These are phyloP conservation scores for Carnegiea gigantea DNA, from an alignment of 179 eudicot genomes.

Conservation along the genomic window DNA sequence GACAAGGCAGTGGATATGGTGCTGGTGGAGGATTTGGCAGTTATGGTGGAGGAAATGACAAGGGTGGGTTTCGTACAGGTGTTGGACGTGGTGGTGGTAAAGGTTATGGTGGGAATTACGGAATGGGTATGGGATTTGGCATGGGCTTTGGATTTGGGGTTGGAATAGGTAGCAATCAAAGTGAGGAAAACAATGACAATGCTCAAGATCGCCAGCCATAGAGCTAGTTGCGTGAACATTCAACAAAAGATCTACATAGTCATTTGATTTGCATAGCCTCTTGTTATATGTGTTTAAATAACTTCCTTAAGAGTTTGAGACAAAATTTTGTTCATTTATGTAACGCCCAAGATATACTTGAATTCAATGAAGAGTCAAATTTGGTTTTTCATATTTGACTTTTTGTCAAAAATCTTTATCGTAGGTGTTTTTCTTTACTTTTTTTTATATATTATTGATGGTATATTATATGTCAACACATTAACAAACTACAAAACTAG, in stretches of 20 bases:
- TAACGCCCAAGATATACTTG: neutral
- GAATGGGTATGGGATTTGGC: conserved; percentile 29
- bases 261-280: neutral
- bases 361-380: neutral
- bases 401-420: neutral
- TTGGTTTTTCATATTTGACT: neutral
- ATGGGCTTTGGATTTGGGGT: conserved; percentile 27
- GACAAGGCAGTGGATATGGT: conserved; percentile 22
- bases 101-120: conserved; percentile 19
- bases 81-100: neutral
- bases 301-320: neutral
- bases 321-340: neutral
- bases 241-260: neutral
- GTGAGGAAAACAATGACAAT: neutral
- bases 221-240: neutral
- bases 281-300: neutral
- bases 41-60: conserved; percentile 1
- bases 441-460: too few relatives aligned
- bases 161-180: neutral
- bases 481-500: too few relatives aligned
- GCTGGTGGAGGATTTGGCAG: neutral
- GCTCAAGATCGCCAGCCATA: neutral
- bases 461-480: too few relatives aligned
- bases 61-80: neutral
- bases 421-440: neutral